Evolutionary conservation across 2,329 filamentous ascomycete genomes (phyloP), one percentile per base, ranked within the genome.

Genomic region (Colletotrichum godetiae): DNA sequence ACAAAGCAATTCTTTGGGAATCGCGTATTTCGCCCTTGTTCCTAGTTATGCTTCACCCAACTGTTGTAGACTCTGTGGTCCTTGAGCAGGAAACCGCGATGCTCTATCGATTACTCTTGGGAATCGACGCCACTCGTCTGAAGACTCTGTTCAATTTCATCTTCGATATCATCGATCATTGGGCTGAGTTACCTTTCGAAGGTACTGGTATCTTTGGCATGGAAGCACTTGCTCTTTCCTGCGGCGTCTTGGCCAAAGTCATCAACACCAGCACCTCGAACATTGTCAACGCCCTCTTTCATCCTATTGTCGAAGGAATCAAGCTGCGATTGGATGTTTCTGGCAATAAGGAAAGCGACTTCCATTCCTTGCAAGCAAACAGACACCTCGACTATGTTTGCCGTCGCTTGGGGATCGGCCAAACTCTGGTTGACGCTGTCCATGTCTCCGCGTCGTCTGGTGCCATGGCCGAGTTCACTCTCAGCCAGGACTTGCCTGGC

Each of bases 241-340:
- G 83, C 13, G 77, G 78, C 2, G 77, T 82, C 0, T 60, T 84
- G 6, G 76, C 80, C 11, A 81, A 79, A 35, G 78, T 83, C 66
- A 70, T 84, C n/a, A 81, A 83, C 27, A 82, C 79, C 61, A 84
- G 82, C 73, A 81, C 81, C 1, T 77, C 61, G 22, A 82, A 82
- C 59, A 79, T 82, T 4, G 71, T 84, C 56, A 79, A 79, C 42
- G 65, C 75, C 3, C 72, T 75, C 8, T 81, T 83, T 56, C 68
- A 74, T 5, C 42, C 72, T 3, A 64, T 80, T 6, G 68, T 78
- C 3, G 56, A 77, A 10, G 53, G 64, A 1, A 58, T 72, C 12
- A 55, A 66, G 35, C 55, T 62, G 6, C 63, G 27, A 33, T 68
- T 75, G 24, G 60, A 33, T 42, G 53, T 42, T n/a, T 61, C 59